These are phyloP conservation scores for Sphaerulina vaccinii DNA, from an alignment of 2,329 filamentous ascomycete genomes.

Conservation along the genomic window DNA sequence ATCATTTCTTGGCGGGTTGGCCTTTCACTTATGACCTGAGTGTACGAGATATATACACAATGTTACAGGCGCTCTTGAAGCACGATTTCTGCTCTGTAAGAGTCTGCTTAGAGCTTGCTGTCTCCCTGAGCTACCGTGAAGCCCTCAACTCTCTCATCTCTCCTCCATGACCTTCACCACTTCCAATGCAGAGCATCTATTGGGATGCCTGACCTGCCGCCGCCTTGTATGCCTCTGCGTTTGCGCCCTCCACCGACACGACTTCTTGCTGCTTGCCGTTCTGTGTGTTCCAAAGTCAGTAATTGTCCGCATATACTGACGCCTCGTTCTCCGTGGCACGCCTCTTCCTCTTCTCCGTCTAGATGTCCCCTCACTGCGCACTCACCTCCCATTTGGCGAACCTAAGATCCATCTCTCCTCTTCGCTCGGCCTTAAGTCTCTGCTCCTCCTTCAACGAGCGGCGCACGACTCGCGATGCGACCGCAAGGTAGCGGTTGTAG, in stretches of 20 bases:
- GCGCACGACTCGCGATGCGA: slow-evolving; percentile 92
- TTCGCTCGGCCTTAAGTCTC: slow-evolving; percentile 81
- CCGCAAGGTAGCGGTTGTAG: slow-evolving; percentile 99
- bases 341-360: slow-evolving; percentile 51
- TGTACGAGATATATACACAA: slow-evolving; percentile 26
- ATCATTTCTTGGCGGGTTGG: background rate
- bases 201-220: slow-evolving; percentile 35
- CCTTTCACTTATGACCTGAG: background rate
- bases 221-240: slow-evolving; percentile 50
- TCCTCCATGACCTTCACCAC: slow-evolving; percentile 4
- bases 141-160: background rate
- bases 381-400: slow-evolving; percentile 96
- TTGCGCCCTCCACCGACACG: slow-evolving; percentile 65
- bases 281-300: slow-evolving; percentile 52
- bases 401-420: slow-evolving; percentile 83
- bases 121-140: background rate
- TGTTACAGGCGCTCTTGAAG: slow-evolving; percentile 27
- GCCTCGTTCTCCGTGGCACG: background rate
- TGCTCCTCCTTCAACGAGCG: slow-evolving; percentile 95
- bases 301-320: background rate
- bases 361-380: slow-evolving; percentile 67
- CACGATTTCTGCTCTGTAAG: background rate
- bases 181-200: slow-evolving; percentile 35
- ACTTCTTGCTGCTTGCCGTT: slow-evolving; percentile 92
- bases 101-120: background rate